Evolutionary conservation across 2,329 filamentous ascomycete species (phyloP), one percentile per base, ranked within the genome.

Genomic region (Zasmidium cellare): DNA sequence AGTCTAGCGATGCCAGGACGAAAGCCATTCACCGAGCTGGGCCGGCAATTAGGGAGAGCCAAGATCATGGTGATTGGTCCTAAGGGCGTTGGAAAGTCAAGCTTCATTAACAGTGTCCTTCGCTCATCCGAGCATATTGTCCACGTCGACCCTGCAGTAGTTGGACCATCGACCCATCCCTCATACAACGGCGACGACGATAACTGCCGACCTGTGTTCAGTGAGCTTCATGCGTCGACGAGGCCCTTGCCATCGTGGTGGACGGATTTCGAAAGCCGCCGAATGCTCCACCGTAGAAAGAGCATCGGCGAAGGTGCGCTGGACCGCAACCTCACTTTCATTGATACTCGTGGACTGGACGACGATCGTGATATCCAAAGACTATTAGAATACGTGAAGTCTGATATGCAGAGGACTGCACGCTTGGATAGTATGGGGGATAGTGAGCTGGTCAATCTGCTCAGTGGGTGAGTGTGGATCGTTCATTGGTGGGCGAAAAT

Each of bases 291-390:
- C 46, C 24, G 78, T 25, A 76, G 88, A 67, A 90, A 87, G 71
- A 93, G 89, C 68, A 77, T 85, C 52, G 86, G 87, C 7, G 92
- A 94, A 62, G 83, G 86, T 20, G 84, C 97, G 41, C 78, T 97
- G 47, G 93, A 97, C 71, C 85, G 93, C 25, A 99, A 99, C 70
- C 76, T 99, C 3, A 96, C 91, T 73, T 97, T 99, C 71, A 87
- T 97, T 57, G 93, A 97, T 75, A 93, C 90, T 1, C 85, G 88
- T 11, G 87, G 87, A 12, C 86, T 84, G 72, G 77, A 80, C 44
- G 73, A 69, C 52, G 85, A 86, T 51, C 82, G 84, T 41, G 79
- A 79, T 11, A 53, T 63, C 16, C 54, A 61, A 19, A 49, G 58
- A 19, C 53, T 72, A n/a, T 44, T 61, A 2, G 45, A 64, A 12